Base-by-base conservation (phyloP, 768 basidiomycete genomes). In the Ramaria sp. region DNA sequence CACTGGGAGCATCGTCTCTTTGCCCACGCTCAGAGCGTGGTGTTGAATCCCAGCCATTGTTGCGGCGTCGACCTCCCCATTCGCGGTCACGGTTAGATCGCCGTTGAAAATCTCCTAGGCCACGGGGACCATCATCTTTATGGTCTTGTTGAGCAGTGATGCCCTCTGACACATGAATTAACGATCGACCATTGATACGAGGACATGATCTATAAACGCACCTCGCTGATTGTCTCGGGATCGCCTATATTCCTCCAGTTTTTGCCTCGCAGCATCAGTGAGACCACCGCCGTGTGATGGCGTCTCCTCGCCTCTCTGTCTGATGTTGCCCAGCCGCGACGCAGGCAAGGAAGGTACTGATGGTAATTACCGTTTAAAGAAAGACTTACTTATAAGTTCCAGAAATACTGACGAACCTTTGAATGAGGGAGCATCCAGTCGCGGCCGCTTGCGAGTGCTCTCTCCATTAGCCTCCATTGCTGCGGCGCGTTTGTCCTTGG, bases 231-330 rank as follows among this genome's bases (percentile, higher is more conserved):
- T 83, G 31, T 92, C 88, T 58, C 80, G 73, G 58, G 77, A 80
- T 59, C 76, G 76, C 58, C 88, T 77, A 63, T 91, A 71, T 61
- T 94, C 93, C 57, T 93, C 91, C 30, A 97, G 70, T 58, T 79
- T 72, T 61, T 77, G 75, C 19, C 84, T 75, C 13, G 84, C 91
- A 0, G 74, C 72, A 27, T 90, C 87, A 0, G 91, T 88, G 19
- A 99, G 72, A 15, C 95, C 95, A 38, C 90, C 88, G 2, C 90
- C 85, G 66, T 94, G 89, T 19, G 94, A 95, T 0, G 95, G 95
- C 0, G 95, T 98, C 62, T 96, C 95, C 62, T 87, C 86, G 0
- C 83, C 88, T 59, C 88, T 75, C 59, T 88, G 83, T 5, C 95
- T 79, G 2, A 77, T 66, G 64, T 85, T 82, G n/a, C 73, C 68